Evolutionary conservation across 1,284 basidiomycete genomes (phyloP).

Genomic region (Rhodofomes roseus): DNA sequence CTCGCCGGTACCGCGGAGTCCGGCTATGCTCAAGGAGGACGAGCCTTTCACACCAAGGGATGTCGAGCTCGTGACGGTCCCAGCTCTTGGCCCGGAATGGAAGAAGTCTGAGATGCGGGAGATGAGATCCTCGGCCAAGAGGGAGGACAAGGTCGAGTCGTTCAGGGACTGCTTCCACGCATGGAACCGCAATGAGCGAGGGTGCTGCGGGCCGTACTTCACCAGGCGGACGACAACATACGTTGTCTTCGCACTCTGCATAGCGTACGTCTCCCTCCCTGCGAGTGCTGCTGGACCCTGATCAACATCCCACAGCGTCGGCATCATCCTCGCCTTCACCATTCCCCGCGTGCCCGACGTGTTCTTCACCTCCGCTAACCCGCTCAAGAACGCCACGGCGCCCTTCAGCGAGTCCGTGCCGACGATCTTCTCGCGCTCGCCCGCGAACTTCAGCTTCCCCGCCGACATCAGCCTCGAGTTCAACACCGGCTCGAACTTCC

Average conservation of each 20-base stretch:
- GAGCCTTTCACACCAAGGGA: slow-evolving; percentile 34
- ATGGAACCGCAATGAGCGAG: slow-evolving; percentile 26
- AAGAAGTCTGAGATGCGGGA: slow-evolving; percentile 67
- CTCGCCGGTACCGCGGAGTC: slow-evolving; percentile 27
- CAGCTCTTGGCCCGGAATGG: slow-evolving; percentile 87
- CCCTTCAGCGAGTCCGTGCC: slow-evolving; percentile 51
- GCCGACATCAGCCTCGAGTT: slow-evolving; percentile 70
- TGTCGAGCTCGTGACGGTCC: slow-evolving; percentile 85
- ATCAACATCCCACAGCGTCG: no score
- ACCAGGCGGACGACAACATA: slow-evolving; percentile 69
- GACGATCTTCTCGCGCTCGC: slow-evolving; percentile 62
- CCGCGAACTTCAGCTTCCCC: slow-evolving; percentile 85
- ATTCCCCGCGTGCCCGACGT: slow-evolving; percentile 79
- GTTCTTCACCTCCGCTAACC: slow-evolving; percentile 52
- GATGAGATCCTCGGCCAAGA: slow-evolving; percentile 68
- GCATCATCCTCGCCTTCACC: slow-evolving; percentile 67
- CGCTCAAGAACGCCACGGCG: slow-evolving; percentile 58
- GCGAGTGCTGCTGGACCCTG: no score
- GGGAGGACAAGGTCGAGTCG: slow-evolving; percentile 54
- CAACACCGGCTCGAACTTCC: slow-evolving; percentile 66
- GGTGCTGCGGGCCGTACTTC: slow-evolving; percentile 71
- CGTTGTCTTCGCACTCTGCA: slow-evolving; percentile 57
- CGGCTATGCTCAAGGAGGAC: slow-evolving; percentile 27
- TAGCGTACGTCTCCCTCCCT: slow-evolving; percentile 49
- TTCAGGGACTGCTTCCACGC: slow-evolving; percentile 38